Conservation (phyloP, 129 eudicot genomes). For the Kitagawia praeruptora region DNA sequence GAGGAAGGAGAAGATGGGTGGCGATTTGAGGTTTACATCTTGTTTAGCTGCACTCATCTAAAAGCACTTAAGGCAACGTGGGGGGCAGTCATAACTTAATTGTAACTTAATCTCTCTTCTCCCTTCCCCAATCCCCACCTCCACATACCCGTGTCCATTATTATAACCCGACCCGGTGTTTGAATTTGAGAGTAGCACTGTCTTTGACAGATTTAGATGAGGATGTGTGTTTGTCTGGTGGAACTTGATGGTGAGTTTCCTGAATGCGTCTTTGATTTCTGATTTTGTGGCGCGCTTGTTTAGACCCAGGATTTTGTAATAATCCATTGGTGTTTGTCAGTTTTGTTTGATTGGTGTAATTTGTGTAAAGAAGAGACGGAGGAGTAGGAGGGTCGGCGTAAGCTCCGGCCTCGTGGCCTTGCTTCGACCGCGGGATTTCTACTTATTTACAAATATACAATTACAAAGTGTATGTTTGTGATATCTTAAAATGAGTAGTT, state of each 20-base stretch:
- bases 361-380: not conserved
- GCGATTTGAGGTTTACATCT: no score
- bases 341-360: not conserved
- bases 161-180: no score
- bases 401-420: not conserved
- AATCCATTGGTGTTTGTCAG: constrained; percentile 24
- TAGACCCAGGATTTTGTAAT: constrained; percentile 55
- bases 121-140: no score
- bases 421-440: not conserved
- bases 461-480: no score
- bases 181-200: constrained; percentile 67
- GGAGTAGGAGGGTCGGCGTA: not conserved
- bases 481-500: no score
- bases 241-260: constrained; percentile 67
- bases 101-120: no score
- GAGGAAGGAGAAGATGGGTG: no score
- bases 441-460: not conserved
- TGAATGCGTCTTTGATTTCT: constrained; percentile 77
- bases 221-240: constrained; percentile 77
- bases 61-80: no score
- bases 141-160: no score
- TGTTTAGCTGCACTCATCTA: no score
- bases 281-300: constrained; percentile 53
- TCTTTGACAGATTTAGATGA: constrained; percentile 51
- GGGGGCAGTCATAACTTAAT: no score